Percentiles rank a stretch among this genome's conserved stretches.
These are phyloP conservation scores for Alisma plantagoaquatica DNA, from an alignment of 106 monocot genomes.

Conservation along the genomic window DNA sequence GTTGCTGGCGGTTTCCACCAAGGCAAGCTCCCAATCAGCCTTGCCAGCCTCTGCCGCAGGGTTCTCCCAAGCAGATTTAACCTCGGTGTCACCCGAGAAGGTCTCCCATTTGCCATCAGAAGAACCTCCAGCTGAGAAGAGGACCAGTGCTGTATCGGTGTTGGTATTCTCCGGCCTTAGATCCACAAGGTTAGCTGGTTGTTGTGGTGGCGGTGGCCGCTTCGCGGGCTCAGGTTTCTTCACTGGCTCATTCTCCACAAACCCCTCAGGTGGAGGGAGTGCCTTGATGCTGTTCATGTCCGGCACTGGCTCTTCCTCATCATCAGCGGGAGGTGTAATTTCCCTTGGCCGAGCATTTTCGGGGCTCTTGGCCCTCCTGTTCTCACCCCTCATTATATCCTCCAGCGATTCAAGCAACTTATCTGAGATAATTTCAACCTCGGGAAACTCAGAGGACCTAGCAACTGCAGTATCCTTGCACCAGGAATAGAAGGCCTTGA, in stretches of 20 bases:
- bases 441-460: constrained; percentile 64
- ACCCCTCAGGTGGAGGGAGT: constrained; percentile 54
- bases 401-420: constrained; percentile 62
- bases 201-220: constrained; percentile 4
- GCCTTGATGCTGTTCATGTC: constrained; percentile 69
- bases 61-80: constrained; percentile 73
- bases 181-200: constrained; percentile 37
- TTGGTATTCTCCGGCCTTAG: constrained; percentile 36
- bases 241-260: constrained; percentile 13
- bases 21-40: constrained; percentile 69
- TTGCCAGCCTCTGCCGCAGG: constrained; percentile 61
- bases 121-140: constrained; percentile 35
- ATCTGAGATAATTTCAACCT: constrained; percentile 56
- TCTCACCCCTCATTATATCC: constrained; percentile 65
- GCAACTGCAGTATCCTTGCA: constrained; percentile 63
- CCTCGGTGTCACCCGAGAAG: constrained; percentile 24
- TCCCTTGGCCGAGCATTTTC: background rate
- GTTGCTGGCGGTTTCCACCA: constrained; percentile 68
- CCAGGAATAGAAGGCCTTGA: constrained; percentile 58
- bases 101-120: constrained; percentile 46
- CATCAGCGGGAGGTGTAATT: background rate
- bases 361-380: constrained; percentile 30
- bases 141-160: constrained; percentile 56
- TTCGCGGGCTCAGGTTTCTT: background rate
- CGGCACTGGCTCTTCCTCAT: constrained; percentile 26